phyloP scores from a whole-genome alignment of 2,329 filamentous ascomycete genomes.

The Cryphonectria nitschkei region DNA sequence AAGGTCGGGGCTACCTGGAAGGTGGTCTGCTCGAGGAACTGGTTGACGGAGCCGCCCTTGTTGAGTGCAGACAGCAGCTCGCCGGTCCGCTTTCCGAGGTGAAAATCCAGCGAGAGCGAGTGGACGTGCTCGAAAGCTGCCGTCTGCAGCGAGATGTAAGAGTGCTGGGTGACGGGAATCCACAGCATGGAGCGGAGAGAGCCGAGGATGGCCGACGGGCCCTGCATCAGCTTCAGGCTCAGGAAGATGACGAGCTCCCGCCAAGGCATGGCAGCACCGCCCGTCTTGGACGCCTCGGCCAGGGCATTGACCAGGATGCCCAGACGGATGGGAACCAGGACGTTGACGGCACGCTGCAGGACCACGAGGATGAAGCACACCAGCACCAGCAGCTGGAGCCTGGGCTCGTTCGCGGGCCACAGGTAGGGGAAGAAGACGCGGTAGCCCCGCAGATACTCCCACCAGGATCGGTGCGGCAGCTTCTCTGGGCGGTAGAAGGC shows the following conservation, averaged over 20 bases:
- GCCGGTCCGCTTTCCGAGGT: slow-evolving; percentile 93
- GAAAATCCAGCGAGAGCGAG: slow-evolving; percentile 91
- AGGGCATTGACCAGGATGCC: slow-evolving; percentile 79
- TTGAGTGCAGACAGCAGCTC: slow-evolving; percentile 94
- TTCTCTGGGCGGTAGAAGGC: slow-evolving; percentile 89
- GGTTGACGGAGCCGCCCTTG: slow-evolving; percentile 95
- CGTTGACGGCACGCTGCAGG: slow-evolving; percentile 81
- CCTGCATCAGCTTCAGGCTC: slow-evolving; percentile 79
- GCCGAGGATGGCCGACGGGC: slow-evolving; percentile 83
- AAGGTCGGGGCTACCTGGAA: slow-evolving; percentile 97
- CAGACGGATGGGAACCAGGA: slow-evolving; percentile 82
- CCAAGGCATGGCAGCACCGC: slow-evolving; percentile 65
- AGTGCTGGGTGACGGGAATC: slow-evolving; percentile 97
- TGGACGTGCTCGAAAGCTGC: slow-evolving; percentile 98
- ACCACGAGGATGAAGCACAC: slow-evolving; percentile 82
- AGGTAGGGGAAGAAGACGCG: slow-evolving; percentile 94
- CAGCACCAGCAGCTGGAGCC: slow-evolving; percentile 77
- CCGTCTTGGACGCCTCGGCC: slow-evolving; percentile 52
- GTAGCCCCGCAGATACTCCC: slow-evolving; percentile 92
- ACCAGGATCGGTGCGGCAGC: slow-evolving; percentile 88
- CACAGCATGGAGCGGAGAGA: slow-evolving; percentile 82
- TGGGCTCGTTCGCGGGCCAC: slow-evolving; percentile 81
- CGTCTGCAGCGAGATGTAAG: slow-evolving; percentile 90
- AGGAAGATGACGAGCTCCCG: slow-evolving; percentile 75
- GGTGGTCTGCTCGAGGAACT: slow-evolving; percentile 93